Conservation (phyloP, 495 filamentous ascomycete species). For the Hypoxylon crocopeplum region DNA sequence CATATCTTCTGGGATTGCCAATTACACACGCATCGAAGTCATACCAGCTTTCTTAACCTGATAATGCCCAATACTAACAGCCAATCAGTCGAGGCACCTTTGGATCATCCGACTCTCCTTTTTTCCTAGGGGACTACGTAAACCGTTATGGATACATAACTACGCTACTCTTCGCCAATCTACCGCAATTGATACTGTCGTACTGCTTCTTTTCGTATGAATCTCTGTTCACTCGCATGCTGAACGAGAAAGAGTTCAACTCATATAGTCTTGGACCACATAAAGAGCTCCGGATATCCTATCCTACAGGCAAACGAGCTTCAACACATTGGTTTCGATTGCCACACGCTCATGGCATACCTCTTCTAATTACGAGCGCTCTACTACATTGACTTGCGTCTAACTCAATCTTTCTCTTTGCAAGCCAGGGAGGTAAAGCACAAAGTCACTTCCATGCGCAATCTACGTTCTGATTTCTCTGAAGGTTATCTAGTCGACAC, state of each 20-base stretch:
- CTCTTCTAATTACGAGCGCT: conserved; percentile 35
- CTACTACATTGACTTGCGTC: conserved; percentile 32
- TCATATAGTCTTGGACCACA: conserved; percentile 7
- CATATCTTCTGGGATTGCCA: no score
- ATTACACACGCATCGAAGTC: no score
- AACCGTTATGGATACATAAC: conserved; percentile 1
- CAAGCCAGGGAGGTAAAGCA: conserved; percentile 19
- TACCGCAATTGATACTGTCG: conserved; percentile 27
- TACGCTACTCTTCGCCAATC: conserved; percentile 10
- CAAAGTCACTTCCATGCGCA: no score
- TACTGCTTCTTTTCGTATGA: conserved; percentile 22
- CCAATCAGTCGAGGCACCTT: background rate
- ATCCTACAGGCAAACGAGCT: conserved; percentile 21
- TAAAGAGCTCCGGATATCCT: conserved; percentile 27
- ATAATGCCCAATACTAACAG: no score
- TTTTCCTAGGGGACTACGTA: no score
- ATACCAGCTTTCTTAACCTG: no score
- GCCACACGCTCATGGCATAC: conserved; percentile 20
- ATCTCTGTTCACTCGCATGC: conserved; percentile 14
- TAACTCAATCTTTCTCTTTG: conserved; percentile 14
- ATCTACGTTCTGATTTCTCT: no score
- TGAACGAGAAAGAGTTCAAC: conserved; percentile 26
- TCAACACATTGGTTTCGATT: conserved; percentile 26
- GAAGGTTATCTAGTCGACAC: no score
- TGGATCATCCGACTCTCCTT: no score